Evolutionary conservation across 257 asterid genomes (phyloP), one percentile per base, ranked within the genome.

Genomic region (Cynanchum wilfordii): DNA sequence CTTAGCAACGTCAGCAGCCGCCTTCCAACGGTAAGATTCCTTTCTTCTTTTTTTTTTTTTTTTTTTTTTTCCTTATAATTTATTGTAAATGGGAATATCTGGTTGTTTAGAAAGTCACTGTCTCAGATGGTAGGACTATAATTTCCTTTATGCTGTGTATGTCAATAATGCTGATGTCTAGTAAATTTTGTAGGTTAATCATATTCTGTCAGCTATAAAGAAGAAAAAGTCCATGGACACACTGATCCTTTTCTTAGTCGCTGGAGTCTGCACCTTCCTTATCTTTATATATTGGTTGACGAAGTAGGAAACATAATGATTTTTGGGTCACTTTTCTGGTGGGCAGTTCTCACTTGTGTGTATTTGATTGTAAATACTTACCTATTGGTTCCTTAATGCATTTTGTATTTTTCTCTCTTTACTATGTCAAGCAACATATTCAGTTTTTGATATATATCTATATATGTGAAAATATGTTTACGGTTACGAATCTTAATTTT

Each of bases 1-100:
- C 94, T 94, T 77, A 88, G 97, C 79, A 94, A 91, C 77, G 88
- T 94, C 83, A 83, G 97, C 89, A 94, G 95, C 84, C 96, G 96
- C 77, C 96, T 94, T 78, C 98, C 98, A 13, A 88, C 89, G 56
- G 98, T 94, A 85, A 79, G 93, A 69, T 78, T 71, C 68, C 67
- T 17, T 15, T 0, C 47, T 25, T 12, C n/a, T 69, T 62, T 44
- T 22, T 62, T 16, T 27, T 12, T 29, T 69, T 62, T 44, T 22
- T 62, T 12, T 29, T 69, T 62, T 44, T 22, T 62, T 16, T 27
- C 55, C 7, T 3, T n/a, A 30, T 54, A 33, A 25, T 56, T 42
- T 29, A 29, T 10, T 29, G 49, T 27, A 15, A 30, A 9, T 49
- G 63, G 51, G 66, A 49, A 59, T 60, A 16, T n/a, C 27, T 42